These are phyloP conservation scores for Phytopythium helicoides DNA, from an alignment of 352 stramenopile species.

Conservation along the genomic window DNA sequence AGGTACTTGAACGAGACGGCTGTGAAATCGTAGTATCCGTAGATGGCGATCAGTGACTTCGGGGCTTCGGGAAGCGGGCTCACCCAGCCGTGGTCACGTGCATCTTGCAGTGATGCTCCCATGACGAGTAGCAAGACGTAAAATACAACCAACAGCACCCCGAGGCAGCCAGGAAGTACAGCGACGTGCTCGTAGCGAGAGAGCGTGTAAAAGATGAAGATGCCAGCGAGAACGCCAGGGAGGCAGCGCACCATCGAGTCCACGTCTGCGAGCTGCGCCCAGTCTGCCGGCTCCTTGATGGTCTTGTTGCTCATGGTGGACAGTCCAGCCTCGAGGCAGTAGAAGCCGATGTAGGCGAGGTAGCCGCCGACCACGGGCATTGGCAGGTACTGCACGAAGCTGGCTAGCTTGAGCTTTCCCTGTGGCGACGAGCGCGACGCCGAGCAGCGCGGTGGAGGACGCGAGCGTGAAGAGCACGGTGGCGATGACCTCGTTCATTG, in stretches of 20 bases:
- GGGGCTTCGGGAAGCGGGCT: slow-evolving; percentile 61
- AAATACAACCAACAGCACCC: slow-evolving; percentile 79
- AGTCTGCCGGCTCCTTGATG: slow-evolving; percentile 89
- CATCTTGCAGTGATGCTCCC: slow-evolving; percentile 84
- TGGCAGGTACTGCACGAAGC: slow-evolving; percentile 96
- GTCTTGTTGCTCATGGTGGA: slow-evolving; percentile 89
- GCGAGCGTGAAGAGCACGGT: slow-evolving; percentile 94
- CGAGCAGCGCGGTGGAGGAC: slow-evolving; percentile 90
- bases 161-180: slow-evolving; percentile 89
- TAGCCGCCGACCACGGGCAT: slow-evolving; percentile 98
- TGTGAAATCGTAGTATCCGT: slow-evolving; percentile 75
- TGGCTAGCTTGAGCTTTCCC: slow-evolving; percentile 93
- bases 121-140: slow-evolving; percentile 77
- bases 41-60: slow-evolving; percentile 69
- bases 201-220: slow-evolving; percentile 84
- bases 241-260: slow-evolving; percentile 80
- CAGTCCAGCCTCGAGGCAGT: slow-evolving; percentile 78
- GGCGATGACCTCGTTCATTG: slow-evolving; percentile 85
- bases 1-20: slow-evolving; percentile 60
- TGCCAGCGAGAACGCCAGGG: slow-evolving; percentile 80
- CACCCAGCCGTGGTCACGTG: slow-evolving; percentile 92
- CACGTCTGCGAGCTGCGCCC: slow-evolving; percentile 72
- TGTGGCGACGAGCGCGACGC: slow-evolving; percentile 93
- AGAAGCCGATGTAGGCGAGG: slow-evolving; percentile 96
- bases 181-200: slow-evolving; percentile 79